Percentiles rank a stretch among this genome's conserved stretches.
phyloP scores from a whole-genome alignment of 331 rosid species.

The Quercus tomentella region DNA sequence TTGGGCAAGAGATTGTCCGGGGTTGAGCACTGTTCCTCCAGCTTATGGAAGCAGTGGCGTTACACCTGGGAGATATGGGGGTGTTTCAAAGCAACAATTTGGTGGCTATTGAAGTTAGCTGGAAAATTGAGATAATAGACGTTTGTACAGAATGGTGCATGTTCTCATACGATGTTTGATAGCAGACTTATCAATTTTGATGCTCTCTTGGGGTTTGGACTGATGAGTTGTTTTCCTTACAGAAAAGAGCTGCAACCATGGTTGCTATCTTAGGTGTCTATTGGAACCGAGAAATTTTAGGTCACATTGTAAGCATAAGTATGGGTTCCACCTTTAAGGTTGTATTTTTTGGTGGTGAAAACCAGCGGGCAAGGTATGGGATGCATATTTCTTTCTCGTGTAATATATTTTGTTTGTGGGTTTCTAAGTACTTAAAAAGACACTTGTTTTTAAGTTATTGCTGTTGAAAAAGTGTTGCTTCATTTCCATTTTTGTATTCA shows the following conservation, averaged over 20 bases:
- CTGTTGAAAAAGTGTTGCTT: too few species aligned
- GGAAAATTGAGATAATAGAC: not conserved
- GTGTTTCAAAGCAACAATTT: conserved; percentile 36
- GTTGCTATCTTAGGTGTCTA: not conserved
- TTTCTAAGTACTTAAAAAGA: not conserved
- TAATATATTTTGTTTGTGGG: not conserved
- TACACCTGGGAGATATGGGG: conserved; percentile 48
- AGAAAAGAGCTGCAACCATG: not conserved
- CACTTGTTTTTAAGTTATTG: not conserved
- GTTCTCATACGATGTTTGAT: conserved; percentile 2
- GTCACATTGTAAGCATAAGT: not conserved
- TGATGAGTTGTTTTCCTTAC: not conserved
- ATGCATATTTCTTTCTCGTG: not conserved
- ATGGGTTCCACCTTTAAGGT: not conserved
- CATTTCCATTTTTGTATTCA: too few species aligned
- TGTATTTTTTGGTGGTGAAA: not conserved
- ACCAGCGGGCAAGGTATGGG: not conserved
- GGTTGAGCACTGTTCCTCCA: conserved; percentile 31
- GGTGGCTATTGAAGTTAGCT: conserved; percentile 44
- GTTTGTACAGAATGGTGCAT: conserved; percentile 1
- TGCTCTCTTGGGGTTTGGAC: not conserved
- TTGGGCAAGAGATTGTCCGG: conserved; percentile 84
- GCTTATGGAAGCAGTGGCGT: conserved; percentile 50
- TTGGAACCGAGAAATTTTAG: not conserved
- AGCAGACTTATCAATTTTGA: not conserved